phyloP scores from a whole-genome alignment of 768 basidiomycete genomes.

The Boletus insuetus region DNA sequence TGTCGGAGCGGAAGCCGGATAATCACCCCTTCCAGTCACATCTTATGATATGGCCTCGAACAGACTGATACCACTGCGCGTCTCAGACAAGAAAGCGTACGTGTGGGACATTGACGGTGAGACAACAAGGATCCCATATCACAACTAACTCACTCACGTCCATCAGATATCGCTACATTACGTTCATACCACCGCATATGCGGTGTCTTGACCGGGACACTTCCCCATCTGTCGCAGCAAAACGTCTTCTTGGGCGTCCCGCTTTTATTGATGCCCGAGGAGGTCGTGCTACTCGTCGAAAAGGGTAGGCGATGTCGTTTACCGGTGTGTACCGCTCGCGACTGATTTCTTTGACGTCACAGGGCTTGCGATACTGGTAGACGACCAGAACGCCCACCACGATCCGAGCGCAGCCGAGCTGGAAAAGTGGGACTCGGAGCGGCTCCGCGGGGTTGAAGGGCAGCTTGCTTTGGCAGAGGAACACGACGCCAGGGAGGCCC shows the following conservation, averaged over 20 bases:
- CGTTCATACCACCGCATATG: conserved; percentile 81
- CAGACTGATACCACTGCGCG: conserved; percentile 53
- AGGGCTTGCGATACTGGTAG: conserved; percentile 78
- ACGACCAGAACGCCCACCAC: conserved; percentile 61
- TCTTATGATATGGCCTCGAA: conserved; percentile 9
- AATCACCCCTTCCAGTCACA: neutral
- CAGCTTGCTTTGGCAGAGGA: conserved; percentile 51
- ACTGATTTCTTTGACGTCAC: conserved; percentile 2
- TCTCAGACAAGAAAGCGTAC: conserved; percentile 78
- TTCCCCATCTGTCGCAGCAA: conserved; percentile 93
- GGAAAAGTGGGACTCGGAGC: conserved; percentile 49
- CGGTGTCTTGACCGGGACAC: conserved; percentile 83
- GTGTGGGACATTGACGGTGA: conserved; percentile 88
- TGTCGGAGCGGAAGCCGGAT: conserved; percentile 21
- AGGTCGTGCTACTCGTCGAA: conserved; percentile 82
- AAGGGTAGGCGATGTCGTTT: conserved; percentile 50
- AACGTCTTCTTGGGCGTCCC: conserved; percentile 97
- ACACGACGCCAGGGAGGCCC: conserved; percentile 47
- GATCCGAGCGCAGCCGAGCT: conserved; percentile 48
- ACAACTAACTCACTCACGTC: conserved; percentile 2
- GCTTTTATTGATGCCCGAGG: conserved; percentile 84
- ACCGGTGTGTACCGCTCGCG: neutral
- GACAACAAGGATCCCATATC: conserved; percentile 3
- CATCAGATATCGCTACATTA: conserved; percentile 71
- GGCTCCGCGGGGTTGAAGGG: conserved; percentile 42